Evolutionary conservation across 352 stramenopile species (phyloP), one percentile per base, ranked within the genome.

Genomic region (Globisporangium apiculatum): DNA sequence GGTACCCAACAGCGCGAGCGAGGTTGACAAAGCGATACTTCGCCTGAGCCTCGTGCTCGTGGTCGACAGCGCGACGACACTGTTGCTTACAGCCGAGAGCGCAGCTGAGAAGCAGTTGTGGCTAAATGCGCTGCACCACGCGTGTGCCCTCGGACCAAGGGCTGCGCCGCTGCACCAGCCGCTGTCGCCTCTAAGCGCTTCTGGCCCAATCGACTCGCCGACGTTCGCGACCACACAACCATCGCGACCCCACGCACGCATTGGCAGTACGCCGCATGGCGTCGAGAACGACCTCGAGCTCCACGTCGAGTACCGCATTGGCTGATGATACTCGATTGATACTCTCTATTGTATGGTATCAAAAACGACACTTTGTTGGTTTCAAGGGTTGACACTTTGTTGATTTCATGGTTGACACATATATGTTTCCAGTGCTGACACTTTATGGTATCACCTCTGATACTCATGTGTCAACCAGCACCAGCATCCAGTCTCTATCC

Each of bases 61-160:
- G n/a, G 38, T 71, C 1, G 54, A 66, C 55, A 0, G 52, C 7
- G 35, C 38, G 0, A 69, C 38, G 1, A 60, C 67, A 1, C 24
- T 86, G 8, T 35, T 81, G 7, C 53, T 83, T 18, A 84, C 75
- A 9, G 67, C 73, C n/a, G 52, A 69, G 17, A 81, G 65, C 17
- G 17, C 47, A 2, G 67, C 69, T 47, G 71, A 86, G 18, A 83
- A 80, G 53, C 67, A 68, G 35, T 67, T 66, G n/a, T 86, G 78
- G 78, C 74, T 82, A 68, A 31, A 45, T 0, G 71, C 69, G 8
- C 59, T 87, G 24, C 60, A 10, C 0, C 51, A 75, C 18, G 66
- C 69, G 40, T 59, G 60, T 14, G n/a, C 15, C 8, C 7, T 55
- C 60, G 45, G 60, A 48, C 47, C 53, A 36, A 42, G 24, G 24